Percentiles rank a stretch among this genome's conserved stretches.
Evolutionary conservation across 441 rosid species (phyloP).

Genomic region (Raphanus hybrid): DNA sequence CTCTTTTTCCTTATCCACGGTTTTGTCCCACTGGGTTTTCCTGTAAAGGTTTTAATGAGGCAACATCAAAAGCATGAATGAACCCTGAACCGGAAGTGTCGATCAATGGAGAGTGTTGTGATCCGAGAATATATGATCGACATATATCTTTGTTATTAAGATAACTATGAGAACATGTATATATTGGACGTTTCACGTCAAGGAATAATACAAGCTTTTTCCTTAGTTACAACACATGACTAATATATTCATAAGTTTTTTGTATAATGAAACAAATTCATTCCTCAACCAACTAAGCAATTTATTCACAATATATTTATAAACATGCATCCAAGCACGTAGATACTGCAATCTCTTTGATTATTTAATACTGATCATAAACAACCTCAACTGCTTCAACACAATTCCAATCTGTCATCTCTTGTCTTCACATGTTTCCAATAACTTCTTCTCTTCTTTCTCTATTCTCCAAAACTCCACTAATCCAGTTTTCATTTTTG

Average conservation of each 20-base stretch:
- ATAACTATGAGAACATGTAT: too few relatives aligned
- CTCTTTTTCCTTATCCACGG: too few relatives aligned
- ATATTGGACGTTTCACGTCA: too few relatives aligned
- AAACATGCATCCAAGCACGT: constrained; percentile 37
- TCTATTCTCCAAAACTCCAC: constrained; percentile 17
- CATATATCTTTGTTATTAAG: too few relatives aligned
- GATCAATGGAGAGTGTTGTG: too few relatives aligned
- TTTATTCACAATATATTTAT: constrained; percentile 2
- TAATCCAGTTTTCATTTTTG: constrained; percentile 19
- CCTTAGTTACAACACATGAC: too few relatives aligned
- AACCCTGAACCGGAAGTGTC: too few relatives aligned
- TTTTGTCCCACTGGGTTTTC: too few relatives aligned
- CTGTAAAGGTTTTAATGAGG: too few relatives aligned
- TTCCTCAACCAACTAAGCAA: constrained; percentile 36
- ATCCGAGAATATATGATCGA: too few relatives aligned
- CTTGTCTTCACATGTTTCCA: constrained; percentile 30
- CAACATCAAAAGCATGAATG: too few relatives aligned
- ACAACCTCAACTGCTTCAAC: constrained; percentile 36
- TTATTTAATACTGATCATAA: constrained; percentile 34
- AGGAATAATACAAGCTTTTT: too few relatives aligned
- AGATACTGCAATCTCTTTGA: constrained; percentile 19
- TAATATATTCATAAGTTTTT: neutral
- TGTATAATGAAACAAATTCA: constrained; percentile 7
- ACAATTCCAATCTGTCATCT: constrained; percentile 34
- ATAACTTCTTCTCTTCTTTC: constrained; percentile 23